A percentile compares a stretch with the other conserved stretches of the same genome.
phyloP scores from a whole-genome alignment of 768 basidiomycete species.

The Podaxis rugospora region DNA sequence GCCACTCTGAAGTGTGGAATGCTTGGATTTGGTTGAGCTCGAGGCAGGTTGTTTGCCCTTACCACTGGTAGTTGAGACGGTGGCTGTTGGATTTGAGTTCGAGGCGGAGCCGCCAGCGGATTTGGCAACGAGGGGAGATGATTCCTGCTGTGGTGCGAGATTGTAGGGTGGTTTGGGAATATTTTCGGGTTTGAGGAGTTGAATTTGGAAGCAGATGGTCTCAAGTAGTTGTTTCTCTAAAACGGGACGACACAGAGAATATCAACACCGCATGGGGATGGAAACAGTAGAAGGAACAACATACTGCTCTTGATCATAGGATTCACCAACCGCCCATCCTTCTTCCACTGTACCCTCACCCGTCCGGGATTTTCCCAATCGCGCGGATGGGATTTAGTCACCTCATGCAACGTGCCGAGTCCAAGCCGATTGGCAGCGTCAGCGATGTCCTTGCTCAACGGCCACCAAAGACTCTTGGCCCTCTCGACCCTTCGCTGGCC shows the following conservation, averaged over 20 bases:
- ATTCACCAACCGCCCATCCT: conserved; percentile 65
- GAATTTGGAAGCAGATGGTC: conserved; percentile 69
- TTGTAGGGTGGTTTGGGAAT: conserved; percentile 63
- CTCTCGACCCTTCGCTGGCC: conserved; percentile 82
- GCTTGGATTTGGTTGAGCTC: conserved; percentile 16
- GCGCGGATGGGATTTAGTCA: conserved; percentile 84
- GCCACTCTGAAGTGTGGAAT: conserved; percentile 7
- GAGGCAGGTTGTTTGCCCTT: conserved; percentile 51
- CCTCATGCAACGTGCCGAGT: conserved; percentile 81
- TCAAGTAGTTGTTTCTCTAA: conserved; percentile 79
- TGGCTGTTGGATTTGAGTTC: conserved; percentile 20
- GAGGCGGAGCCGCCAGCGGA: conserved; percentile 3
- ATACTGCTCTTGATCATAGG: conserved; percentile 72
- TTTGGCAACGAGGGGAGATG: conserved; percentile 11
- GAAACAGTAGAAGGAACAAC: conserved; percentile 22
- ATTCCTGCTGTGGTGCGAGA: conserved; percentile 14
- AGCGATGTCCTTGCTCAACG: conserved; percentile 88
- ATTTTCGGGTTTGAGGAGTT: conserved; percentile 65
- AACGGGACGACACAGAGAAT: not conserved
- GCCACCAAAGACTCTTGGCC: conserved; percentile 88
- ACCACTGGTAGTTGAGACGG: conserved; percentile 18
- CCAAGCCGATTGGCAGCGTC: conserved; percentile 77
- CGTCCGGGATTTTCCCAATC: conserved; percentile 99
- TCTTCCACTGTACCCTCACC: conserved; percentile 91
- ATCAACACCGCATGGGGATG: not conserved